A percentile compares a stretch with the other conserved stretches of the same genome.
These are phyloP conservation scores for Thalassiosira hispida DNA, from an alignment of 352 stramenopile species.

Conservation along the genomic window DNA sequence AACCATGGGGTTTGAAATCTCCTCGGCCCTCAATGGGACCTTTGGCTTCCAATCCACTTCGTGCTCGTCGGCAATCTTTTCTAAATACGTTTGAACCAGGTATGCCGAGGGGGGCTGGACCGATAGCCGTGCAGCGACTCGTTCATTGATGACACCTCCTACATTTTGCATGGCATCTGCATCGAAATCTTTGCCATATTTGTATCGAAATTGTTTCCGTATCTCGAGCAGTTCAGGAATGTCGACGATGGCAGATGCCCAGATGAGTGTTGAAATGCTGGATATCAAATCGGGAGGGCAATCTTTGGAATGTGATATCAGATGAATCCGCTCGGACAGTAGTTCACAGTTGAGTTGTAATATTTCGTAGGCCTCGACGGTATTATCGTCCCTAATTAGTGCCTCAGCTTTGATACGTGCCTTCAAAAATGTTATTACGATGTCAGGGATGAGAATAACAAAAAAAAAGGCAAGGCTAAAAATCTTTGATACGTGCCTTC, in stretches of 20 bases:
- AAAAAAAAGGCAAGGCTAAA: too few relatives aligned
- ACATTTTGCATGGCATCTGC: constrained; percentile 67
- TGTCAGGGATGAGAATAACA: too few relatives aligned
- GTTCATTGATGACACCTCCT: constrained; percentile 83
- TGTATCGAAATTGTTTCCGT: constrained; percentile 81
- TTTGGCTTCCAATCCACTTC: constrained; percentile 92
- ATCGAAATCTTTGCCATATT: constrained; percentile 85
- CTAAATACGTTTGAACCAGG: constrained; percentile 95
- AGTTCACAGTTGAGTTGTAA: constrained; percentile 93
- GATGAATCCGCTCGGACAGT: constrained; percentile 90
- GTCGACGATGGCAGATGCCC: constrained; percentile 89
- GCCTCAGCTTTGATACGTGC: constrained; percentile 90
- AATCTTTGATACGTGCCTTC: constrained; percentile 90
- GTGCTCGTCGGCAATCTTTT: constrained; percentile 94
- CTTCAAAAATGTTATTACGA: too few relatives aligned
- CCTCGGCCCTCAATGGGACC: constrained; percentile 63
- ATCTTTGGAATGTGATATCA: constrained; percentile 90
- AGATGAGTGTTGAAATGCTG: constrained; percentile 93
- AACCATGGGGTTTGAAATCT: constrained; percentile 90
- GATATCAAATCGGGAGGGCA: constrained; percentile 93
- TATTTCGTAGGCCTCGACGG: constrained; percentile 95
- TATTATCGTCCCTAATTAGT: constrained; percentile 95
- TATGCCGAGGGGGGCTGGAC: constrained; percentile 93
- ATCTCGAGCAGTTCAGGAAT: constrained; percentile 93
- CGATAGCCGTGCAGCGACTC: constrained; percentile 91